Base-by-base conservation (phyloP, 163 green algal genomes). In the Scenedesmus sp. region DNA sequence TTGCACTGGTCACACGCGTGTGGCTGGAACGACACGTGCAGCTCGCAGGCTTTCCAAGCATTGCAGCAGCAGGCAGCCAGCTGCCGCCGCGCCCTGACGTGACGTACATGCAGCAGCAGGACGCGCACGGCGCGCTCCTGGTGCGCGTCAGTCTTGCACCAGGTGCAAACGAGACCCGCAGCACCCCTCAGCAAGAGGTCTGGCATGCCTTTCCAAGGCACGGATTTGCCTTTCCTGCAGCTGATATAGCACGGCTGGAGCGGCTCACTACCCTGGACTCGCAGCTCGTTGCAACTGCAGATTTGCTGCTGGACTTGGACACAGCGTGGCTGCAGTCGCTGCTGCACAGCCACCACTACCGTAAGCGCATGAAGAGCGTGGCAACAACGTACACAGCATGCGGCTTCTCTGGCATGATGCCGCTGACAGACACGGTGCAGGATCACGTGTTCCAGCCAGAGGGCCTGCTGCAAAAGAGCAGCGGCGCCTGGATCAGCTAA, bases 341-440 rank as follows among this genome's bases (percentile, higher is more conserved):
- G 76, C 76, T 81, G 56, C n/a, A 79, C 23, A 86, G 23, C 23
- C 15, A 62, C 55, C 87, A 86, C 34, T 79, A 87, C 26, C 56
- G 87, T 9, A 77, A 81, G 57, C 83, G 59, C n/a, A 74, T 91
- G 74, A 62, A 77, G 74, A 18, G 57, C 5, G 55, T 79, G 20
- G 87, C 87, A 16, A 66, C 74, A 20, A 91, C 87, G n/a, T 81
- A 87, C 73, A 86, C 74, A 6, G 74, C 74, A 12, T 91, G 87
- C 34, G 87, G 87, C 26, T 91, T 91, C 55, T 66, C 87, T 20
- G 87, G 87, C 52, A 91, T 91, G 74, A 81, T 91, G 76, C 87
- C 87, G 13, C 6, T 87, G 2, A 79, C 15, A 7, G 84, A 89
- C 18, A 82, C 62, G 18, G n/a, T 89, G 7, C 84, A 89, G 26